Percentiles rank a stretch among this genome's conserved stretches.
Conservation (phyloP, 129 eudicot species). For the Saussurea involucrata region DNA sequence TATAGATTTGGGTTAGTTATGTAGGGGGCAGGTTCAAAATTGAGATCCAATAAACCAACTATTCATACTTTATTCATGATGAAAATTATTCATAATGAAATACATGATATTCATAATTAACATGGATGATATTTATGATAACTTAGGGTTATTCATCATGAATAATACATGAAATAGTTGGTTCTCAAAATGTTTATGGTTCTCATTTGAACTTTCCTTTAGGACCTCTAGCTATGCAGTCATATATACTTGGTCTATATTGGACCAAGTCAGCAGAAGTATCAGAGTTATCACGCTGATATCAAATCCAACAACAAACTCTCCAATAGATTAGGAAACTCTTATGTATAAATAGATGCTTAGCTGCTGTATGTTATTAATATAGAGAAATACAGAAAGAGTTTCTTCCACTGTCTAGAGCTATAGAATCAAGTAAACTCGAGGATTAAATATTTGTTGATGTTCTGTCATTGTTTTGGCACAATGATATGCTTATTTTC, state of each 20-base stretch:
- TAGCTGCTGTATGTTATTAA: too few species aligned
- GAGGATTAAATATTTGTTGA: background rate
- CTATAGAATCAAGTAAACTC: background rate
- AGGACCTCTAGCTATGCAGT: background rate
- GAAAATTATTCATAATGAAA: background rate
- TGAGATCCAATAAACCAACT: background rate
- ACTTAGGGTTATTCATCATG: background rate
- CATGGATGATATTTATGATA: background rate
- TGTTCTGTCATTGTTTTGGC: background rate
- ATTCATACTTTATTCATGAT: background rate
- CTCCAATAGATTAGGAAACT: too few species aligned
- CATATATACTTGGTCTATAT: background rate
- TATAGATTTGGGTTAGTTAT: background rate
- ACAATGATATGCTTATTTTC: background rate
- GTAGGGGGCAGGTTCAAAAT: background rate
- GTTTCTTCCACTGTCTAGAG: too few species aligned
- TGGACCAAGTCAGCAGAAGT: too few species aligned
- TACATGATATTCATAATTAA: background rate
- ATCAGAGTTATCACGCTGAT: too few species aligned
- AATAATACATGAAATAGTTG: background rate
- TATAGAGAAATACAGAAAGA: too few species aligned
- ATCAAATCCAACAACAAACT: too few species aligned
- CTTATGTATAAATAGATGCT: too few species aligned
- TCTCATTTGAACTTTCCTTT: background rate
- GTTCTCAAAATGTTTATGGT: background rate